Evolutionary conservation across 1,284 basidiomycete genomes (phyloP).

Genomic region (Psilocybe mexicana): DNA sequence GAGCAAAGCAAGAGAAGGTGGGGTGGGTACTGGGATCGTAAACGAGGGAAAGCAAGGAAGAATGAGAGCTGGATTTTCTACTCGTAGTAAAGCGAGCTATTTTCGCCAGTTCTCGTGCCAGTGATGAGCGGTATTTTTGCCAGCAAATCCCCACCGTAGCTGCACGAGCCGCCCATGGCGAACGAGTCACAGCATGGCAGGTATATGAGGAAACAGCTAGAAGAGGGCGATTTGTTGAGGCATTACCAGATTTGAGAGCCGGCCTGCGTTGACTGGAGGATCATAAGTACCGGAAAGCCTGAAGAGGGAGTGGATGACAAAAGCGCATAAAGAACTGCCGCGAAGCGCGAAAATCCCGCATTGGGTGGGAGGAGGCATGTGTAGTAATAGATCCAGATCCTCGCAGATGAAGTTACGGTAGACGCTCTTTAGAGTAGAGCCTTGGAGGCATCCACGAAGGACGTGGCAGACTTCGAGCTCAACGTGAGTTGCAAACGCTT

Average conservation of each 20-base stretch:
- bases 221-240: too few species aligned
- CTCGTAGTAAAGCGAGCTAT: not conserved
- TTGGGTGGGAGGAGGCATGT: not conserved
- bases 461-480: not conserved
- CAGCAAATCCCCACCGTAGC: not conserved
- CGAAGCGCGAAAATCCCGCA: conserved; percentile 12
- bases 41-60: not conserved
- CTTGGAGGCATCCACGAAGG: not conserved
- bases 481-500: too few species aligned
- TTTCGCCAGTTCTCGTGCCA: not conserved
- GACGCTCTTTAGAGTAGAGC: not conserved
- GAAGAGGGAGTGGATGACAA: not conserved
- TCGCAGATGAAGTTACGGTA: not conserved
- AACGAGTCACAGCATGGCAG: not conserved
- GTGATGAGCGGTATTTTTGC: not conserved
- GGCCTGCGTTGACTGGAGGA: not conserved
- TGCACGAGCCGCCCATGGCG: not conserved
- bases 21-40: not conserved
- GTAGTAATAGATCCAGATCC: conserved; percentile 3
- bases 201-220: not conserved
- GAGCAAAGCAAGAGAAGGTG: not conserved
- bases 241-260: not conserved
- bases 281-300: not conserved
- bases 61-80: not conserved
- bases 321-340: not conserved